Percentiles rank a stretch among this genome's conserved stretches.
Evolutionary conservation across 495 filamentous ascomycete species (phyloP).

Genomic region (Barbatosphaeria neglecta): DNA sequence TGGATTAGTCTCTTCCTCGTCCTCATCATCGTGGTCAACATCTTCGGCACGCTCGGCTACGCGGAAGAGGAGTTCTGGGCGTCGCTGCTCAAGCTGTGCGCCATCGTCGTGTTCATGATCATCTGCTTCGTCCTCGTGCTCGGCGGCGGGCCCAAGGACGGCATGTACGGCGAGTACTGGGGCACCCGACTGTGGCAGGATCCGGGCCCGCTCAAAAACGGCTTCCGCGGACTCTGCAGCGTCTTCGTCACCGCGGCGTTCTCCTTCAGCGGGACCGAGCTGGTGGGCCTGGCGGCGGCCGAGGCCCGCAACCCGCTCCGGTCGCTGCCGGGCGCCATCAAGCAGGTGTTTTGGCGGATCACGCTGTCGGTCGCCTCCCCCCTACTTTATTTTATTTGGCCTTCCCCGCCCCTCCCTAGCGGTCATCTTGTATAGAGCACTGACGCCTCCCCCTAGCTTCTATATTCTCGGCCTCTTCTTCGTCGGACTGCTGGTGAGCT

Average conservation of each 20-base stretch:
- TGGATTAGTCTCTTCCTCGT: conserved; percentile 52
- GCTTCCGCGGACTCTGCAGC: conserved; percentile 60
- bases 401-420: conserved; percentile 65
- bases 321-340: conserved; percentile 52
- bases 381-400: conserved; percentile 60
- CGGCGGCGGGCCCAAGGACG: conserved; percentile 47
- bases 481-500: conserved; percentile 59
- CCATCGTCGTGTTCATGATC: conserved; percentile 60
- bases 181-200: conserved; percentile 54
- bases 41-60: conserved; percentile 63
- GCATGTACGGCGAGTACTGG: conserved; percentile 39
- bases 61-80: conserved; percentile 54
- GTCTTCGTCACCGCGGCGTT: conserved; percentile 69
- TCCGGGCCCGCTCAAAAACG: conserved; percentile 60
- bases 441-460: conserved; percentile 38
- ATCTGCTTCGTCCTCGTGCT: conserved; percentile 57
- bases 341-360: conserved; percentile 68
- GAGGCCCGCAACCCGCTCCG: conserved; percentile 55
- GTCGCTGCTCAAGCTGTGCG: conserved; percentile 44
- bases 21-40: conserved; percentile 49
- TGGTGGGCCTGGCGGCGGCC: conserved; percentile 62
- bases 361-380: conserved; percentile 27
- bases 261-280: conserved; percentile 60
- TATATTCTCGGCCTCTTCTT: conserved; percentile 66
- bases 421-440: conserved; percentile 38